Evolutionary conservation across 768 basidiomycete species (phyloP), one percentile per base, ranked within the genome.

Genomic region (Cystobasidium onofrii): DNA sequence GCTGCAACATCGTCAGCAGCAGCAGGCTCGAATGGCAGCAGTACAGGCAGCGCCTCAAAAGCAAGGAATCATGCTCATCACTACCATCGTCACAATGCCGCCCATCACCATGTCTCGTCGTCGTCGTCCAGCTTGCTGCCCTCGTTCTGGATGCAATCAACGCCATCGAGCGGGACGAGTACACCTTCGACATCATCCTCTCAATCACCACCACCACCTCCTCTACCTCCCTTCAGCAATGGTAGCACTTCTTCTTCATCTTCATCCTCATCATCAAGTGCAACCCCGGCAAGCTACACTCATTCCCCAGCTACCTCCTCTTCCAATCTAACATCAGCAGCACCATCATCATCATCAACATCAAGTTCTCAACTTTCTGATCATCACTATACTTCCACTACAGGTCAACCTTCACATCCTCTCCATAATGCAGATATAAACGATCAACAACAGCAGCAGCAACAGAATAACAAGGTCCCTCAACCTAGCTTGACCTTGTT

Each of bases 121-220:
- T 27, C 57, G 4, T 60, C 57, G 29, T 27, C 25, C 36, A 36
- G 23, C 23, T 34, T 46, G 20, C 65, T 54, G 4, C 65, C 65
- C 27, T 54, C 43, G 34, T 67, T 67, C 65, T 67, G 65, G 65
- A 52, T 67, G 34, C 63, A 64, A 31, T 39, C 39, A 39, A 34
- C 63, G 39, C 25, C 60, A 4, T n/a, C 65, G n/a, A 54, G 65
- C 34, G 20, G 27, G 12, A 31, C 65, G 29, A 31, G 17, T 4
- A n/a, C 41, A 46, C 65, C 65, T 46, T 46, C 50, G 12, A 43
- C 44, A 33, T 43, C 64, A 10, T 66, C 64, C 25, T 15, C 54
- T 46, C 65, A 52, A 15, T 10, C 44, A 52, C 10, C 44, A 67
- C 3, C 65, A 52, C 36, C 13, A 63, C 27, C 52, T 54, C 27